Evolutionary conservation across 2,329 filamentous ascomycete species (phyloP), one percentile per base, ranked within the genome.

Genomic region (Kalmusia sp.): DNA sequence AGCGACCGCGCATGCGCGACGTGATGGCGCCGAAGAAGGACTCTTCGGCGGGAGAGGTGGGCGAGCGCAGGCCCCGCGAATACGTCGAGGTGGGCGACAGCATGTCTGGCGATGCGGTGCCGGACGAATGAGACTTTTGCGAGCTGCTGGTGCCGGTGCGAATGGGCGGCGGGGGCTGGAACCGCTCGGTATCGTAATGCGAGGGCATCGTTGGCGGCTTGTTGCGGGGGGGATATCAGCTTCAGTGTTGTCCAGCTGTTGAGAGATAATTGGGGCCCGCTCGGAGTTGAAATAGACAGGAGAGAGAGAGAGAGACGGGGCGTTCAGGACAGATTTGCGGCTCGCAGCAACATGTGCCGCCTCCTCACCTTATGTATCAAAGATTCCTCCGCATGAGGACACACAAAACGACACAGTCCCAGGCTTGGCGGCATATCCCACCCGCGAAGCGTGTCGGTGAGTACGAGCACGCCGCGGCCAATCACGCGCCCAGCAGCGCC

Each of bases 21-120:
- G 65, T 64, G 56, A 76, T 71, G 47, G 70, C 68, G 22, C 67
- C 67, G 51, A 76, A 74, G 61, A 76, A 76, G 1, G 64, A 65
- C 24, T 65, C 59, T 41, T 73, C 68, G 25, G 64, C 61, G 8
- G 69, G 67, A 7, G 65, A 70, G 14, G 49, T 44, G 9, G 63
- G 45, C 34, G 48, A 52, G 21, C 47, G 55, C 5, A 44, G 27
- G 6, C 49, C 47, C 45, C 55, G 60, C 14, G 63, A 62, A n/a
- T 50, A 63, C 12, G 54, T 54, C 3, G 59, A 59, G 2, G 58
- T 63, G 11, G 64, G 66, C 19, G 65, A 70, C 3, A 51, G 38
- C 38, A 50, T 53, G 25, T 60, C 56, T 12, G 67, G 63, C 24
- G 69, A 69, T 28, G 62, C 47, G 24, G 63, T 52, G 14, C 61